Evolutionary conservation across 768 basidiomycete species (phyloP).

Genomic region (Leccinellum albellum): DNA sequence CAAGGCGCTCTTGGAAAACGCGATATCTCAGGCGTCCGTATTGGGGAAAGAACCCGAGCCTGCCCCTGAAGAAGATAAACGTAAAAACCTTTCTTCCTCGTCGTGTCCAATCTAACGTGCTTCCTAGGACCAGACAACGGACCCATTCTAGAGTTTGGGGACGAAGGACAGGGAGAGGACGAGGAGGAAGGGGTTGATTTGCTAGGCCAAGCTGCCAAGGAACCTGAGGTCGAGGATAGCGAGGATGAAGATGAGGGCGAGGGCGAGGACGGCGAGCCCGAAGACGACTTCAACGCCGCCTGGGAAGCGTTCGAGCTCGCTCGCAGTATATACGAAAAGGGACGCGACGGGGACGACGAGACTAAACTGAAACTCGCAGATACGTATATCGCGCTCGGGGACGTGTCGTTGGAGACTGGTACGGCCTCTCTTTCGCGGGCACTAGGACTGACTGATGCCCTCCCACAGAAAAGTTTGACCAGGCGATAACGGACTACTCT

Average conservation of each 20-base stretch:
- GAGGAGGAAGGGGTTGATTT: constrained; percentile 61
- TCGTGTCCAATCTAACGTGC: background rate
- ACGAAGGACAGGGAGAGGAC: constrained; percentile 62
- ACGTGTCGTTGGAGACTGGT: constrained; percentile 98
- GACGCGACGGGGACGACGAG: constrained; percentile 52
- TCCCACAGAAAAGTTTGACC: constrained; percentile 85
- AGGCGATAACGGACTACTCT: constrained; percentile 86
- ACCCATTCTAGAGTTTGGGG: constrained; percentile 77
- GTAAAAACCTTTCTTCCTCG: constrained; percentile 13
- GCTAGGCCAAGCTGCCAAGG: constrained; percentile 55
- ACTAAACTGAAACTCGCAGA: constrained; percentile 83
- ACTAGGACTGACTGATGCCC: background rate
- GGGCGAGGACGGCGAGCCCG: constrained; percentile 54
- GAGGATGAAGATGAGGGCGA: constrained; percentile 57
- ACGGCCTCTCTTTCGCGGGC: constrained; percentile 20
- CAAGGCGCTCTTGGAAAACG: constrained; percentile 89
- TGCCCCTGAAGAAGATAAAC: constrained; percentile 39
- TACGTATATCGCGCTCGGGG: constrained; percentile 85
- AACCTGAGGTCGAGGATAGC: constrained; percentile 48
- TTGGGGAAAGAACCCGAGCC: constrained; percentile 78
- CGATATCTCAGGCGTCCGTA: constrained; percentile 81
- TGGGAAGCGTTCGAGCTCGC: constrained; percentile 98
- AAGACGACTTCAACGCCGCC: constrained; percentile 96
- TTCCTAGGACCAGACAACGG: constrained; percentile 40
- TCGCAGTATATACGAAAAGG: constrained; percentile 77